These are phyloP conservation scores for Theobroma grandiflorum DNA, from an alignment of 441 rosid genomes.

Conservation along the genomic window DNA sequence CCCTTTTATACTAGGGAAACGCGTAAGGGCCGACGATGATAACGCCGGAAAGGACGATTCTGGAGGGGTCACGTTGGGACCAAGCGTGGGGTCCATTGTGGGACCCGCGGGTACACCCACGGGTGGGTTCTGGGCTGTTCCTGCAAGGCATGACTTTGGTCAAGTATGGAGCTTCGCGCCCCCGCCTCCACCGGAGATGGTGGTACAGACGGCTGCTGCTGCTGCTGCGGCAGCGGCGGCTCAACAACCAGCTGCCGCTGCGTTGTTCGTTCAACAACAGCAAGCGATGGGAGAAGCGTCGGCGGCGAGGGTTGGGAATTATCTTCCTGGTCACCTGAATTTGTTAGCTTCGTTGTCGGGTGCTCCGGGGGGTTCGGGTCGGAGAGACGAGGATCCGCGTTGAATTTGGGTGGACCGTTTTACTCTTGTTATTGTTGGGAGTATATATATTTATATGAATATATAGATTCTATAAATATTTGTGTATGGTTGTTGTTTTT, in stretches of 20 bases:
- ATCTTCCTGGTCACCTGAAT: constrained; percentile 93
- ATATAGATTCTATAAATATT: constrained; percentile 36
- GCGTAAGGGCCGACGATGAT: constrained; percentile 73
- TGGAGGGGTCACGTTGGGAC: constrained; percentile 47
- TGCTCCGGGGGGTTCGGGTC: constrained; percentile 75
- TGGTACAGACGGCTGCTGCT: constrained; percentile 56
- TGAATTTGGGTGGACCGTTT: constrained; percentile 37
- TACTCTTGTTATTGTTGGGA: constrained; percentile 28
- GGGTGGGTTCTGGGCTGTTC: constrained; percentile 89
- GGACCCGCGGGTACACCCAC: constrained; percentile 44
- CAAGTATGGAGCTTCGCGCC: constrained; percentile 83
- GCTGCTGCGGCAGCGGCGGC: constrained; percentile 35
- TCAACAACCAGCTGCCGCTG: constrained; percentile 65
- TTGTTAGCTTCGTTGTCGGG: constrained; percentile 91
- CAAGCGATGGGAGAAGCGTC: constrained; percentile 93
- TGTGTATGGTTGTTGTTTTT: constrained; percentile 32
- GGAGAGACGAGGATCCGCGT: constrained; percentile 84
- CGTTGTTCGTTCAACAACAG: constrained; percentile 77
- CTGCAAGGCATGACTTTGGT: constrained; percentile 75
- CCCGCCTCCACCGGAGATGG: constrained; percentile 60
- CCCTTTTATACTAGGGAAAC: constrained; percentile 85
- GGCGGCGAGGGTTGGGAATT: constrained; percentile 91
- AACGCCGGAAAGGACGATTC: constrained; percentile 52
- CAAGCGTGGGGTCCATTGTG: constrained; percentile 56
- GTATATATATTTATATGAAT: constrained; percentile 36